These are phyloP conservation scores for Aspergillus bridgeri DNA, from an alignment of 495 filamentous ascomycete species.

Conservation along the genomic window DNA sequence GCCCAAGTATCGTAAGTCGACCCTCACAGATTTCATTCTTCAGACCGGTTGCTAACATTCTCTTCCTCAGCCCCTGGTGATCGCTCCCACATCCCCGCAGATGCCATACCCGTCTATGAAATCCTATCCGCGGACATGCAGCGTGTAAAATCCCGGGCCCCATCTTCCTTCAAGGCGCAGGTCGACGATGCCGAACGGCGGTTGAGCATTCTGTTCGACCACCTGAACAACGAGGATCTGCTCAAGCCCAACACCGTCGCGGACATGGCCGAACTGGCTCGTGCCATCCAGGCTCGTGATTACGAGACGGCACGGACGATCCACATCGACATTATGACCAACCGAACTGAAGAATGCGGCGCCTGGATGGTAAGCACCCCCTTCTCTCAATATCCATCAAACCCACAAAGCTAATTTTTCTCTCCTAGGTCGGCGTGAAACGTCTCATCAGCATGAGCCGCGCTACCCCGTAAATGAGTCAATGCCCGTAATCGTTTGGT, in stretches of 20 bases:
- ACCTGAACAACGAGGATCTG: slow-evolving; percentile 92
- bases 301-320: slow-evolving; percentile 72
- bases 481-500: neutral
- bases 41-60: slow-evolving; percentile 10
- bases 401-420: slow-evolving; percentile 4
- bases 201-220: slow-evolving; percentile 87
- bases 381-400: neutral
- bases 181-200: slow-evolving; percentile 92
- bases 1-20: slow-evolving; percentile 64
- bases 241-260: slow-evolving; percentile 77
- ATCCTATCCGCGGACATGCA: slow-evolving; percentile 82
- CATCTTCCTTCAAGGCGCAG: slow-evolving; percentile 73
- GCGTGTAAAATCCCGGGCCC: slow-evolving; percentile 78
- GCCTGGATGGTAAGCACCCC: slow-evolving; percentile 85
- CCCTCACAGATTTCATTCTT: neutral
- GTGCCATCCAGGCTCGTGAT: slow-evolving; percentile 64
- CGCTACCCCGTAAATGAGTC: slow-evolving; percentile 53
- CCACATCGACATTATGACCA: slow-evolving; percentile 78
- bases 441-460: slow-evolving; percentile 88
- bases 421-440: slow-evolving; percentile 79
- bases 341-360: slow-evolving; percentile 79
- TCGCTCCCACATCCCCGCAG: slow-evolving; percentile 79
- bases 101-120: slow-evolving; percentile 73
- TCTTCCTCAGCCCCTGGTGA: slow-evolving; percentile 65
- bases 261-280: slow-evolving; percentile 62